Conservation (phyloP, 2,329 filamentous ascomycete species). For the Penicillium sp. region DNA sequence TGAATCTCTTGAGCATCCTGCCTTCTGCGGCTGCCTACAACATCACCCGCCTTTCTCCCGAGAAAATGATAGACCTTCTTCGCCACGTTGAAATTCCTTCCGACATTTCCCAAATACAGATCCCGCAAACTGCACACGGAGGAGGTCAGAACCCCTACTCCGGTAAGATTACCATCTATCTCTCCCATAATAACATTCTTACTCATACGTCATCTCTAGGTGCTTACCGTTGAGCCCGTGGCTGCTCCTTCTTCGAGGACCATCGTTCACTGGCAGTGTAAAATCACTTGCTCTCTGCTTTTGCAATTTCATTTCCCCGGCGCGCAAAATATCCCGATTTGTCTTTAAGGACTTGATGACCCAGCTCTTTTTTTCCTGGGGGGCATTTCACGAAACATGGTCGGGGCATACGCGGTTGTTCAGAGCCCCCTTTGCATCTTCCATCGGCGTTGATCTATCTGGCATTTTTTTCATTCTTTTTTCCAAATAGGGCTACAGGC, state of each 20-base stretch:
- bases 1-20: constrained; percentile 67
- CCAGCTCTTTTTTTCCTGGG: not conserved
- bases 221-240: constrained; percentile 19
- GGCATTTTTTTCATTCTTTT: not conserved
- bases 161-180: constrained; percentile 28
- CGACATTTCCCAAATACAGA: constrained; percentile 40
- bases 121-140: constrained; percentile 36
- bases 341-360: constrained; percentile 16
- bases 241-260: not conserved
- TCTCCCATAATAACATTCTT: not conserved
- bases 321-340: constrained; percentile 13
- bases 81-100: constrained; percentile 66
- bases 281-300: constrained; percentile 8
- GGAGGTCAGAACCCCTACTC: constrained; percentile 30
- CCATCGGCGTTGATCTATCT: constrained; percentile 11
- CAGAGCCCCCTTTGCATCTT: constrained; percentile 10
- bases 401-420: constrained; percentile 3
- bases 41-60: constrained; percentile 66
- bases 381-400: constrained; percentile 10
- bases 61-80: constrained; percentile 71
- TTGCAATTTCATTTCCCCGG: constrained; percentile 17
- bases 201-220: constrained; percentile 11
- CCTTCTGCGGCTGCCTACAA: constrained; percentile 72
- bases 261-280: constrained; percentile 9
- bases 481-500: not conserved